Base-by-base conservation (phyloP, 208 protist species). In the Crithidia fasciculata region DNA sequence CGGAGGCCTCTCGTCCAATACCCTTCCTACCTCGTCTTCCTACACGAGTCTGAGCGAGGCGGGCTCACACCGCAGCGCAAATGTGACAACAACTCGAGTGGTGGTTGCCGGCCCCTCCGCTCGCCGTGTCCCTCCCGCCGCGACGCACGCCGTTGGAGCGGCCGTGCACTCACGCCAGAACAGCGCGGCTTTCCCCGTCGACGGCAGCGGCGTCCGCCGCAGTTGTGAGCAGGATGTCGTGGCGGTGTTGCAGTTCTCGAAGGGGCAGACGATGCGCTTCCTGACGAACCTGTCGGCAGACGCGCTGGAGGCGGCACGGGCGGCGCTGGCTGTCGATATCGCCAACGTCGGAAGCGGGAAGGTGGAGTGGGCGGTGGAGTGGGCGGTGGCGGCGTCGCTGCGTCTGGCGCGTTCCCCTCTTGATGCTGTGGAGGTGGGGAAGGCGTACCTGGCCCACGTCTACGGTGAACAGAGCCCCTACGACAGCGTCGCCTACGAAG, bases 191-290 rank as follows among this genome's bases (percentile, higher is more conserved):
- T 13, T 59, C 18, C 41, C 3, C 57, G 3, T 52, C 55, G 58
- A 56, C 43, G 45, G 47, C 58, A 43, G 50, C 18, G 58, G 69
- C 45, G 69, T 61, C 36, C 76, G 53, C 0, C 54, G 49, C 13
- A 76, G 63, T 45, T 62, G 55, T 19, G 72, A 80, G 37, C 39
- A 16, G 9, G 63, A 76, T 18, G 76, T 85, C 7, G 76, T 78
- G 15, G 72, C 80, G 6, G 70, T 85, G 43, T 57, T 90, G 28
- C 79, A 85, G 64, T 90, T 90, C 60, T 63, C 76, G 16, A 81
- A 81, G 28, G 82, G 85, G 0, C 78, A 81, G 43, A 61, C 69
- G 54, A 87, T 90, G 82, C 80, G 82, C 13, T 84, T 90, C 54
- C 45, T 81, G 68, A 28, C 71, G 15, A 82, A 80, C 43, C 10